Evolutionary conservation across 305 asterid species (phyloP).

Genomic region (Stenogyne calaminthoides): DNA sequence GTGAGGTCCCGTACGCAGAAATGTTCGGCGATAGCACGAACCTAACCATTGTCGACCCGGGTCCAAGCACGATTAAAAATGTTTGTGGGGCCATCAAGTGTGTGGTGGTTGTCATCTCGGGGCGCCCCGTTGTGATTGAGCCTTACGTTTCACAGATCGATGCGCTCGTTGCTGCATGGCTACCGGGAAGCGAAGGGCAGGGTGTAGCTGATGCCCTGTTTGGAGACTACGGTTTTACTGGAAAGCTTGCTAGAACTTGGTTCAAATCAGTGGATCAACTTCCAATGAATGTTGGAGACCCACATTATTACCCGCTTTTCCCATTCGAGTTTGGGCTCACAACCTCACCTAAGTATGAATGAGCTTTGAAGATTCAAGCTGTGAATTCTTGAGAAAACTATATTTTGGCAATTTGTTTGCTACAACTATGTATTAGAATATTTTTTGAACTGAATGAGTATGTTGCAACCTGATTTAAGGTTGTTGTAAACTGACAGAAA

Average conservation of each 20-base stretch:
- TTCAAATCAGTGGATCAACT: slow-evolving; percentile 66
- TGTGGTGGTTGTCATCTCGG: slow-evolving; percentile 61
- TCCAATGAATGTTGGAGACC: slow-evolving; percentile 76
- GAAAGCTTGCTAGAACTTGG: slow-evolving; percentile 74
- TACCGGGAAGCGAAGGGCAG: slow-evolving; percentile 75
- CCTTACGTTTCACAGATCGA: slow-evolving; percentile 48
- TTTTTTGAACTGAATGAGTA: not conserved
- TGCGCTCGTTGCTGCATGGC: slow-evolving; percentile 82
- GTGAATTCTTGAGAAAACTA: not conserved
- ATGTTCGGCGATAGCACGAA: slow-evolving; percentile 51
- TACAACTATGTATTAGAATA: not conserved
- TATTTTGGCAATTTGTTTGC: not conserved
- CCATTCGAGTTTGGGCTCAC: slow-evolving; percentile 65
- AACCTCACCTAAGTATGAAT: slow-evolving; percentile 35
- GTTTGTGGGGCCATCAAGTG: slow-evolving; percentile 61
- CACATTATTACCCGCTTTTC: slow-evolving; percentile 67
- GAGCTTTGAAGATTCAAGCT: slow-evolving; percentile 5
- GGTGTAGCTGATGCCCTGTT: slow-evolving; percentile 68
- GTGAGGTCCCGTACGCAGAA: slow-evolving; percentile 60
- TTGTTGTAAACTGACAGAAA: not conserved
- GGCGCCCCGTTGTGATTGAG: slow-evolving; percentile 65
- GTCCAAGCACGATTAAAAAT: slow-evolving; percentile 46
- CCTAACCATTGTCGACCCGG: slow-evolving; percentile 51
- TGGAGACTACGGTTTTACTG: slow-evolving; percentile 63
- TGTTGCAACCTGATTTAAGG: not conserved